Conservation (phyloP, 495 filamentous ascomycete genomes). For the Aspergillus funiculosus region DNA sequence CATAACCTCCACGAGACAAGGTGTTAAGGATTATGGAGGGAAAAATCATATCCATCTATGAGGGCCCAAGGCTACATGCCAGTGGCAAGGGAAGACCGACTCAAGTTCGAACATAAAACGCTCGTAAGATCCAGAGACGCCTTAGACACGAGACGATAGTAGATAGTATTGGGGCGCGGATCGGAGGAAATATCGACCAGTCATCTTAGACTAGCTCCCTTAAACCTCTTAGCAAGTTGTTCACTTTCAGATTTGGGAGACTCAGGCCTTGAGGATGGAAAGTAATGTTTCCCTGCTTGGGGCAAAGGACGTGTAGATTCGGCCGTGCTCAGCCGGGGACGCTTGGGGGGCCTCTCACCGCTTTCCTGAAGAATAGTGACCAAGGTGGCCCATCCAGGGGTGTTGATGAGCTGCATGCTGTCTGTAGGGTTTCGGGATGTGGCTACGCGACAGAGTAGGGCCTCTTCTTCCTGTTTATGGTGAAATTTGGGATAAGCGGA, state of each 20-base stretch:
- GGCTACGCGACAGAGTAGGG: constrained; percentile 77
- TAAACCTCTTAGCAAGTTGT: constrained; percentile 97
- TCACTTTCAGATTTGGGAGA: constrained; percentile 52
- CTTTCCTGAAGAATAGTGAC: constrained; percentile 88
- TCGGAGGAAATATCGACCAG: constrained; percentile 12
- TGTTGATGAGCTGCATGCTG: constrained; percentile 73
- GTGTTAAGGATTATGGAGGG: too few relatives aligned
- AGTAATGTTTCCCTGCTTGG: constrained; percentile 27
- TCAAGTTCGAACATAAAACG: too few relatives aligned
- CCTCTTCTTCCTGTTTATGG: constrained; percentile 72
- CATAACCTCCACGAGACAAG: too few relatives aligned
- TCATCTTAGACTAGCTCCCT: constrained; percentile 89
- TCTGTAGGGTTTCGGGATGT: constrained; percentile 70
- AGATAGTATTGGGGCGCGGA: background rate
- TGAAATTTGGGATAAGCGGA: background rate
- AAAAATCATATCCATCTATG: too few relatives aligned
- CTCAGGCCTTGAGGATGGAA: constrained; percentile 31
- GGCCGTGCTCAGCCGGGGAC: constrained; percentile 50
- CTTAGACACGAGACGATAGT: background rate
- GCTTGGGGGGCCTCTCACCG: constrained; percentile 92
- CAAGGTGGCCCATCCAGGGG: constrained; percentile 86
- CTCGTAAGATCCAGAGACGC: too few relatives aligned
- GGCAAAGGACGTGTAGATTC: constrained; percentile 34
- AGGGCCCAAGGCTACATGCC: too few relatives aligned
- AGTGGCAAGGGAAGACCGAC: too few relatives aligned